Evolutionary conservation across 2,329 filamentous ascomycete genomes (phyloP), one percentile per base, ranked within the genome.

Genomic region (Penicillium rolfsii): DNA sequence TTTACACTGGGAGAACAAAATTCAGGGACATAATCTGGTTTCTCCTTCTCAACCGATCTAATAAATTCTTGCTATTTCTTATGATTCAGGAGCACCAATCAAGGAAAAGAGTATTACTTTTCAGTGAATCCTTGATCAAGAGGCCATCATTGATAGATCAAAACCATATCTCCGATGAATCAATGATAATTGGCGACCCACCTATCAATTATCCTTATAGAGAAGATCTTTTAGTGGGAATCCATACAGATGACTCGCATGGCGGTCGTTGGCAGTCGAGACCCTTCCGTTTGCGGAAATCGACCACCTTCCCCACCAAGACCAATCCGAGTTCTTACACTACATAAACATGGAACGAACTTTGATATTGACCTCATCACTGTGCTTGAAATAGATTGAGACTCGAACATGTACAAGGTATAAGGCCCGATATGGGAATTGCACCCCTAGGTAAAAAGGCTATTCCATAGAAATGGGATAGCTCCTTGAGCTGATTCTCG

Each of bases 361-460:
- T 16, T 14, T 24, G 26, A 57, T 58, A 46, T 54, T 65, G 55
- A 64, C 61, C 58, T 64, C 54, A 63, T 41, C 52, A 64, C 52
- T 61, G 16, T 5, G 35, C 8, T 16, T 24, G 14, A 1, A 24
- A 22, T n/a, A 9, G 1, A 11, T 12, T 33, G 2, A 4, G 14
- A 45, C 33, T 56, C 8, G 40, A 36, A 9, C n/a, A 4, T 52
- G 9, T 28, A 28, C 0, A 24, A 46, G 22, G 22, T n/a, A 46
- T 16, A 28, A 14, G 22, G 24, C 43, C 24, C 24, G 28, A 46
- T 6, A 16, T 46, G 43, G 24, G 28, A 9, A 22, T 28, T 43
- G 38, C 26, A 41, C 0, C 24, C 22, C 16, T 7, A 8, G 8
- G 5, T 22, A 46, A 46, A 46, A 55, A 48, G 40, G 19, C 53